phyloP scores from a whole-genome alignment of 2,329 filamentous ascomycete species.

The Colletotrichum caudatum region DNA sequence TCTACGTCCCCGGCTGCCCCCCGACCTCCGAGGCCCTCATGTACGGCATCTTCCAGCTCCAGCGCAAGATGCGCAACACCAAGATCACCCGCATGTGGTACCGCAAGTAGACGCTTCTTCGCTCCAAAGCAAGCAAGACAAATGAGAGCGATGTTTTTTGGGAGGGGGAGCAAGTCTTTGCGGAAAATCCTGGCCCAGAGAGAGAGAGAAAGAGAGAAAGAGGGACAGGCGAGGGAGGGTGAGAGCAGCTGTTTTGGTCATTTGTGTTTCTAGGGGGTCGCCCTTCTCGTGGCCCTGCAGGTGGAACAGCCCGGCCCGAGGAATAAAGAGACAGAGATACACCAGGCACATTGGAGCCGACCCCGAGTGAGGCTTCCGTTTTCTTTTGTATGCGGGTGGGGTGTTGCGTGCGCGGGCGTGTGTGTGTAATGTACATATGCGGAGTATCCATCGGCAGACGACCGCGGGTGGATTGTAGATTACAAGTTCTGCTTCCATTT shows the following conservation, averaged over 20 bases:
- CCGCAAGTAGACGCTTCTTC: constrained; percentile 58
- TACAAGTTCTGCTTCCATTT: constrained; percentile 38
- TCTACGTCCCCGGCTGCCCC: constrained; percentile 83
- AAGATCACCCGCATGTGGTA: constrained; percentile 70
- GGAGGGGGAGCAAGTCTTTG: not conserved
- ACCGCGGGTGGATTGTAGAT: constrained; percentile 40
- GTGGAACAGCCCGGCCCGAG: not conserved
- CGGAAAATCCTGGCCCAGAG: not conserved
- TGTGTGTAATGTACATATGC: constrained; percentile 39
- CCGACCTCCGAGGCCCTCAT: constrained; percentile 72
- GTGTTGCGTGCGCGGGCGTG: constrained; percentile 31
- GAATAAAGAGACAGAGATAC: constrained; percentile 9
- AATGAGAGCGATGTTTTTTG: not conserved
- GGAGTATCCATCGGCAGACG: constrained; percentile 38
- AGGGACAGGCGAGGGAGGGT: no score
- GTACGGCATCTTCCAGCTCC: constrained; percentile 80
- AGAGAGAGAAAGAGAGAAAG: not conserved
- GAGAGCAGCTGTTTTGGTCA: not conserved
- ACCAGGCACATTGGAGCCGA: constrained; percentile 20
- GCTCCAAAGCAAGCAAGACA: not conserved
- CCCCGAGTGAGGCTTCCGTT: constrained; percentile 32
- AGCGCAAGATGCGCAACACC: constrained; percentile 78
- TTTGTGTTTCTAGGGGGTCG: not conserved
- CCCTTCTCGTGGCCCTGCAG: constrained; percentile 1
- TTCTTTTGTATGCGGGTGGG: constrained; percentile 40